Evolutionary conservation across 345 rosid species (phyloP), one percentile per base, ranked within the genome.

Genomic region (Bruguiera sexangula): DNA sequence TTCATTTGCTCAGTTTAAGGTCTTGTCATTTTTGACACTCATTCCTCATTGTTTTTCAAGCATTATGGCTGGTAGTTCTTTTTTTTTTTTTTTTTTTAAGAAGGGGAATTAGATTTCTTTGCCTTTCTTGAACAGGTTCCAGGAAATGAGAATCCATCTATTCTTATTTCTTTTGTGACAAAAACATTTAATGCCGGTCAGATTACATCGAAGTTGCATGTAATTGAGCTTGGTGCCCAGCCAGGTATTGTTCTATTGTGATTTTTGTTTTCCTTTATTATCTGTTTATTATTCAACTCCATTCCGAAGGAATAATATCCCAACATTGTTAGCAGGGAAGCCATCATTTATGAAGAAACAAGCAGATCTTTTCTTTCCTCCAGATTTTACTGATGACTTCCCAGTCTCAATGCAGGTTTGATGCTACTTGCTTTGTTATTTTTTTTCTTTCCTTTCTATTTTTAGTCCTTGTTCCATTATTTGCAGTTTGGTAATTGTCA

Each of bases 391-490:
- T 19, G 99, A 95, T 76, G 99, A 95, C 77, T 95, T 95, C 74
- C 99, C 99, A 52, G 98, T 95, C 32, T 97, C 98, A 29, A 95
- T 95, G 99, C 98, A 95, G 97, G 99, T 95, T 69, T 32, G 65
- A 10, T 67, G 32, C 73, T n/a, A 3, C 70, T 19, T 34, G 10
- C 10, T 34, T 34, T 34, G 37, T 8, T 7, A 56, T 4, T 67
- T 34, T 13, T 6, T 10, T 46, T 6, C 37, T 63, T 32, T 52
- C 64, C 56, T 19, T 67, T 72, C 53, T 39, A 56, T 20, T 34
- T 63, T 56, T n/a, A 2, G 46, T 55, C 22, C 8, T 34, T 67
- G 31, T 9, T 36, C 39, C 18, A 18, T 8, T 54, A 66, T 8
- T 52, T 51, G 9, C 24, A 16, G 36, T 53, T n/a, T 29, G 13